Conservation (phyloP, 805 yeast genomes). For the Candida boleticola region DNA sequence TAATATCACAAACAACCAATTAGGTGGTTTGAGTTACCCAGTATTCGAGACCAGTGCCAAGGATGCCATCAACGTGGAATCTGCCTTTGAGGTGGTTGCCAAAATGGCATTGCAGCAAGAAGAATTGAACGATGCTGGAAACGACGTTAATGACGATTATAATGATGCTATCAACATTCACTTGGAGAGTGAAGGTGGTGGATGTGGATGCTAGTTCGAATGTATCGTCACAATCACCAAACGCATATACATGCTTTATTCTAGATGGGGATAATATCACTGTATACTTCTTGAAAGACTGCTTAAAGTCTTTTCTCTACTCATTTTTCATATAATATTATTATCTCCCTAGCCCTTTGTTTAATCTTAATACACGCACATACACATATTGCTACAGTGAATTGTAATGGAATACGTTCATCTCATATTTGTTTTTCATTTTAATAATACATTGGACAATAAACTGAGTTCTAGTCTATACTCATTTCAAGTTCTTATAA, state of each 20-base stretch:
- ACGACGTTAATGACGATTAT: conserved; percentile 69
- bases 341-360: neutral
- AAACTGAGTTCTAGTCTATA: too few species aligned
- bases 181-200: conserved; percentile 74
- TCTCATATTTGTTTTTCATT: too few species aligned
- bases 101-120: conserved; percentile 95
- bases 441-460: too few species aligned
- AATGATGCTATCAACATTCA: conserved; percentile 95
- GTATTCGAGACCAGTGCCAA: conserved; percentile 97
- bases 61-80: conserved; percentile 91
- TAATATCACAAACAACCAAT: conserved; percentile 43
- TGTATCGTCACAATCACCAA: too few species aligned
- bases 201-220: conserved; percentile 79
- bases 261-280: too few species aligned
- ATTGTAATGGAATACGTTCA: too few species aligned
- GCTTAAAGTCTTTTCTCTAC: too few species aligned
- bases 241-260: too few species aligned
- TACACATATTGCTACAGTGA: too few species aligned
- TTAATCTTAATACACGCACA: neutral
- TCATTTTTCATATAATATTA: neutral
- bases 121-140: conserved; percentile 78
- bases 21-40: conserved; percentile 69
- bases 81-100: conserved; percentile 94
- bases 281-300: too few species aligned
- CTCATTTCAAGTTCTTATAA: conserved; percentile 3